Evolutionary conservation across 495 filamentous ascomycete species (phyloP).

Genomic region (Peziza echinospora): DNA sequence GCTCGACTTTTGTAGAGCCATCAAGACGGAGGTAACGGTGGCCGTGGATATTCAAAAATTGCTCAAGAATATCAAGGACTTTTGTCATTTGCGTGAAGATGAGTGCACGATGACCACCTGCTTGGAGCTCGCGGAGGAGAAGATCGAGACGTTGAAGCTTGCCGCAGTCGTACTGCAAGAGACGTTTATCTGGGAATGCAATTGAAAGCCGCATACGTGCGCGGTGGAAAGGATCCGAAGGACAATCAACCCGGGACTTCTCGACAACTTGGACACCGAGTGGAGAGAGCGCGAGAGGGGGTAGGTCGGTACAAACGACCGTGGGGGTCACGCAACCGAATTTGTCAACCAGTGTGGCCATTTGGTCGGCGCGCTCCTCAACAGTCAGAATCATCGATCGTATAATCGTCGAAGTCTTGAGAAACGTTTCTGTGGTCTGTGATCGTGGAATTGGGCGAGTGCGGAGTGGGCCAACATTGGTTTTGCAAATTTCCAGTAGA

Average conservation of each 20-base stretch:
- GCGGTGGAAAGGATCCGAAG: slow-evolving; percentile 71
- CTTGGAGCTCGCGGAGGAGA: slow-evolving; percentile 68
- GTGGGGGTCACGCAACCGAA: slow-evolving; percentile 83
- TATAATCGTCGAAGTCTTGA: slow-evolving; percentile 45
- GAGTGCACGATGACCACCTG: slow-evolving; percentile 73
- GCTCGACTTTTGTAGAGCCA: slow-evolving; percentile 81
- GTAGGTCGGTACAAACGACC: slow-evolving; percentile 58
- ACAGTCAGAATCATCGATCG: slow-evolving; percentile 51
- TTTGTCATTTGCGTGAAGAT: slow-evolving; percentile 99
- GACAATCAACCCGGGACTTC: slow-evolving; percentile 19
- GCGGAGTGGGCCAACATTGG: slow-evolving; percentile 29
- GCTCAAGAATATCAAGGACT: slow-evolving; percentile 90
- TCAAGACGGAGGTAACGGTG: slow-evolving; percentile 93
- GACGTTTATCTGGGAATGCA: slow-evolving; percentile 85
- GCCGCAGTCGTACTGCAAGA: slow-evolving; percentile 93
- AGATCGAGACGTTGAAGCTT: slow-evolving; percentile 83
- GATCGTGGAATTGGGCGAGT: slow-evolving; percentile 19
- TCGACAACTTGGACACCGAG: slow-evolving; percentile 39
- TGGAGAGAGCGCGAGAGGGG: slow-evolving; percentile 38
- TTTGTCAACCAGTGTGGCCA: slow-evolving; percentile 58
- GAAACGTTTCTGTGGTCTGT: slow-evolving; percentile 48
- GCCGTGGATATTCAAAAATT: slow-evolving; percentile 93
- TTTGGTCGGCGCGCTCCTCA: slow-evolving; percentile 41
- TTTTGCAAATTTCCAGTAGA: slow-evolving; percentile 45
- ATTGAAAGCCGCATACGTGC: slow-evolving; percentile 80